A percentile compares a stretch with the other conserved stretches of the same genome.
Evolutionary conservation across 306 rosid genomes (phyloP).

Genomic region (Pyrus bretschneideri): DNA sequence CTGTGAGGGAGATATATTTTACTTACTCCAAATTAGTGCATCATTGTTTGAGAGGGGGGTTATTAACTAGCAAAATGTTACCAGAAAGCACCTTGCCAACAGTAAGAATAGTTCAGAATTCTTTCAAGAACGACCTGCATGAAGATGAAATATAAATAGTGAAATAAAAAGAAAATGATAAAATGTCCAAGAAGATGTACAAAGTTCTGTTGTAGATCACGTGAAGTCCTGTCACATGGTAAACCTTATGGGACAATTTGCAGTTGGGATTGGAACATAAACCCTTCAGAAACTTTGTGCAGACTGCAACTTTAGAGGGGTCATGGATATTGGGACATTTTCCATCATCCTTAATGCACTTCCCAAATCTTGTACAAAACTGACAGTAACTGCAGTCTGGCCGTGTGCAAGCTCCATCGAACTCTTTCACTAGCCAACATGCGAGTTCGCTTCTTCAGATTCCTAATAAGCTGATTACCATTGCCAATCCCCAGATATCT

Average conservation of each 20-base stretch:
- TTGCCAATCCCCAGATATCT: constrained; percentile 90
- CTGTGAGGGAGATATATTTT: constrained; percentile 41
- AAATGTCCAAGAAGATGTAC: background rate
- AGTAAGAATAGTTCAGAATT: constrained; percentile 95
- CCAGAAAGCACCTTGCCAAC: constrained; percentile 63
- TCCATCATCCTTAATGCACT: constrained; percentile 83
- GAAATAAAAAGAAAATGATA: constrained; percentile 7
- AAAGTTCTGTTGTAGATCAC: constrained; percentile 17
- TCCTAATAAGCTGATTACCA: constrained; percentile 84
- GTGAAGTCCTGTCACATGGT: constrained; percentile 22
- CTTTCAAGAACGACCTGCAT: constrained; percentile 87
- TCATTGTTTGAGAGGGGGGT: constrained; percentile 4
- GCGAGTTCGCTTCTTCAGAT: constrained; percentile 87
- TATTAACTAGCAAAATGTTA: background rate
- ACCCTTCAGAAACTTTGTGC: constrained; percentile 91
- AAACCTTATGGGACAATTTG: constrained; percentile 96
- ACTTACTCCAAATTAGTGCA: constrained; percentile 25
- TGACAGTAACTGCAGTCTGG: constrained; percentile 88
- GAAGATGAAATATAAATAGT: constrained; percentile 21
- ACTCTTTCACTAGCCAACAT: constrained; percentile 88
- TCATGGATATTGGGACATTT: constrained; percentile 94
- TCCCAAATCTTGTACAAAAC: constrained; percentile 90
- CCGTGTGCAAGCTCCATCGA: constrained; percentile 98
- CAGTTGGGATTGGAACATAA: constrained; percentile 78
- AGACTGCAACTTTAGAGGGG: constrained; percentile 90